Evolutionary conservation across 2,329 filamentous ascomycete genomes (phyloP), one percentile per base, ranked within the genome.

Genomic region (Lachnellula cervina): DNA sequence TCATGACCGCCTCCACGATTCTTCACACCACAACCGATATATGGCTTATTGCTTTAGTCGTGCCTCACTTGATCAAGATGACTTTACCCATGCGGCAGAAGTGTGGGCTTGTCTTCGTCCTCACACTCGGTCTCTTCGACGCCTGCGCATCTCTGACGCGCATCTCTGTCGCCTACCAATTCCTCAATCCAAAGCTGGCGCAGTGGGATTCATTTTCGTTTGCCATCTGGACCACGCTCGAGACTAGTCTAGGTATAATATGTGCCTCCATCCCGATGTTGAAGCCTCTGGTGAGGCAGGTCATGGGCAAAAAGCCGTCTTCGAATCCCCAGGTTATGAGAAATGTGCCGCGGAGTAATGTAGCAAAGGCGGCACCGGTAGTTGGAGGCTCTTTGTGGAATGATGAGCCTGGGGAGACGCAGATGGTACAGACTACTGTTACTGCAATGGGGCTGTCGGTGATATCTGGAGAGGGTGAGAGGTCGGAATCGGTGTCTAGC

Each of bases 251-350:
- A 4, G 47, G 34, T 23, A 49, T 49, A 35, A 23, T 49, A n/a
- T 49, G 47, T 17, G 47, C 47, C 5, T 49, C 47, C 14, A 32
- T 49, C 4, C 47, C 47, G 17, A 49, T 49, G 47, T 23, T 49
- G 17, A 49, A 37, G 28, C 47, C 47, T 0, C 4, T 49, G 4
- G 34, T 37, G 7, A 37, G 47, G 28, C 47, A 49, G 71, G 79
- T 25, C 77, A 44, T 25, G 42, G 42, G 42, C 19, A 9, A 11
- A 25, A 44, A 25, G 42, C 42, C 42, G 19, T 44, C 19, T 19
- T 19, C 42, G 19, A 44, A 25, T 23, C 42, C 19, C 3, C 16
- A 44, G 13, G 19, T 44, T 5, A 21, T 44, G 19, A 14, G 42
- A 7, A 44, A 44, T 44, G 42, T 44, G 42, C 42, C 42, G 42